Base-by-base conservation (phyloP, 176 grass and related monocot genomes). In the Bonia amplexicaulis region DNA sequence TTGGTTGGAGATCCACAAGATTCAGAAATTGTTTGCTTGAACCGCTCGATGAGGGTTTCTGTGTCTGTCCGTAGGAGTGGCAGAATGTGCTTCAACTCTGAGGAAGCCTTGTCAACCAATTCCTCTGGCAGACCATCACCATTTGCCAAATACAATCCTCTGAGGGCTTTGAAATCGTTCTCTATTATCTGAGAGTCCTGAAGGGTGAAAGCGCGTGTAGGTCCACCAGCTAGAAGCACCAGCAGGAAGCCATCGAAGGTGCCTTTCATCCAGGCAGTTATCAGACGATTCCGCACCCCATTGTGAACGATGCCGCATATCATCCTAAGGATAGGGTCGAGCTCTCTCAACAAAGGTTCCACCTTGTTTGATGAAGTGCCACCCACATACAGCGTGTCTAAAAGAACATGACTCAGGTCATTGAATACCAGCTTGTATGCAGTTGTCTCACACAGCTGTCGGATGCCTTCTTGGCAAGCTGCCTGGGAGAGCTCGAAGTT, bases 201-300 rank as follows among this genome's bases (percentile, higher is more conserved):
- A 44, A 66, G 51, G 17, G 80, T 82, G 89, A 93, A 95, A 31
- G 87, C 85, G 16, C 91, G 96, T 11, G 62, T 52, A 4, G 93
- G 93, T 17, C 93, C 96, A 29, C 96, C 96, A 9, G 93, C 93
- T 67, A 98, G 92, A 85, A 98, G 91, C 63, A 92, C 96, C 11
- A 95, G 48, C 72, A 98, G 80, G 80, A 98, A 89, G 22, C 89
- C 96, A 83, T 98, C 96, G 81, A 92, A 95, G 61, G 93, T 80
- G 17, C 87, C 87, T 85, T 98, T 98, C 96, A 98, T 93, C 86
- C 95, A 75, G 12, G 77, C 80, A 40, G 87, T 93, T 68, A 98
- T 66, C 16, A 92, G 77, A 62, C 58, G 62, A 59, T 90, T 93
- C 72, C 83, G 89, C 26, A 86, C 74, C 15, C 67, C 70, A 45